phyloP scores from a whole-genome alignment of 169 alveolate genomes.

The Plasmodium falciparum region DNA sequence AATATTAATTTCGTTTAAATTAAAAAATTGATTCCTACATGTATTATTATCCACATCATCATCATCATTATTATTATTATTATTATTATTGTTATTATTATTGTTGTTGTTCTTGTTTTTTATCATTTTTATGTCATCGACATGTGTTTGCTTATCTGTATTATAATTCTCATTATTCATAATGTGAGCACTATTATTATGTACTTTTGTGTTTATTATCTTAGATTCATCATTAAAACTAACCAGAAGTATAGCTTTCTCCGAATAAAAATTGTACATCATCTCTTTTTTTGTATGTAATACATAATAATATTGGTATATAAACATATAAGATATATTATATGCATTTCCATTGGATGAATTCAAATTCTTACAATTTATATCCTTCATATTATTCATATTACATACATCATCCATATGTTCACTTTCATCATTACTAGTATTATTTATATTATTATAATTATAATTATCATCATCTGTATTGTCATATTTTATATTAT shows the following conservation, averaged over 20 bases:
- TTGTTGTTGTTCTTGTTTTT: not conserved
- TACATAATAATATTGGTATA: conserved; percentile 58
- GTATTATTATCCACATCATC: not conserved
- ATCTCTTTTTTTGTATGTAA: conserved; percentile 60
- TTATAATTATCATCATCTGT: not conserved
- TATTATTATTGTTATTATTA: not conserved
- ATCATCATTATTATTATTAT: not conserved
- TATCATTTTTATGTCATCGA: not conserved
- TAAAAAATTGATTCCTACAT: conserved; percentile 1
- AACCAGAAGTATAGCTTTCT: conserved; percentile 34
- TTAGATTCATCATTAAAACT: conserved; percentile 23
- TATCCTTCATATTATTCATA: conserved; percentile 1
- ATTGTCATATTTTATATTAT: not conserved
- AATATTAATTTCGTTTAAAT: conserved; percentile 18
- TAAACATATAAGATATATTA: conserved; percentile 56
- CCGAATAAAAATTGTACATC: conserved; percentile 70
- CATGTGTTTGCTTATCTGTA: not conserved
- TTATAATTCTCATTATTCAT: not conserved
- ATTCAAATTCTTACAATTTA: conserved; percentile 11
- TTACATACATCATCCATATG: not conserved
- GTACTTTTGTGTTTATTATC: not conserved
- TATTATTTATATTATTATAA: not conserved
- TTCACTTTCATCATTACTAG: not conserved
- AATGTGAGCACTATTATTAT: no score
- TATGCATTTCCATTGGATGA: conserved; percentile 30